Base-by-base conservation (phyloP, 192 early-diverging fungal genomes). In the Coemansia sp. region DNA sequence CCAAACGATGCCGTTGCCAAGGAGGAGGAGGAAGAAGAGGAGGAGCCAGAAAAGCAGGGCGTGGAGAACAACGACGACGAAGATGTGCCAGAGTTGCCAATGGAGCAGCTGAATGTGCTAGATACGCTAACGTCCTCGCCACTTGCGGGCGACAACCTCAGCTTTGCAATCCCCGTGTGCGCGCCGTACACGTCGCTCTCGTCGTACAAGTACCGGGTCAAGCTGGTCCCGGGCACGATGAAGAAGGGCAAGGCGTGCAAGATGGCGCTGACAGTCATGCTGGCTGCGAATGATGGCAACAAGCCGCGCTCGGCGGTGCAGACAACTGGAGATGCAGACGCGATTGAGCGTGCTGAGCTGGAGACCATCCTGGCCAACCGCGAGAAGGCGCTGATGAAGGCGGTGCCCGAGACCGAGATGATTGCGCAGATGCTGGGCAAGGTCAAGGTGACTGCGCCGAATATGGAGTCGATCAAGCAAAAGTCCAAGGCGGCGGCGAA, bases 131-230 rank as follows among this genome's bases (percentile, higher is more conserved):
- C 93, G 1, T 83, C 87, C 6, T 66, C 84, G 22, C 97, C 97
- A 4, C 64, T 89, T 32, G 77, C 86, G 0, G 82, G 86, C 1
- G 97, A 99, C 76, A 87, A 85, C 29, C 64, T 99, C 14, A 78
- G 85, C 38, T 87, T 86, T 77, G 94, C 92, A 10, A 82, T 99
- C 9, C 93, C 97, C 0, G 91, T 99, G 8, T 95, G 95, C 70
- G 95, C 93, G 1, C 97, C 95, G 0, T 99, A 96, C 83, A 58
- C 62, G 6, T 84, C 89, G 4, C 73, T 99, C 12, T 87, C 88
- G 25, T 86, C 88, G 59, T 96, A 87, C 83, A 95, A 94, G 77
- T 99, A 95, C 78, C 95, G 92, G 68, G 87, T 95, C 27, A 99
- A 99, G 66, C 80, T 99, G 24, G 77, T 87, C 7, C 95, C 97